Percentiles rank a stretch among this genome's conserved stretches.
These are phyloP conservation scores for Lagenaria siceraria DNA, from an alignment of 306 rosid species.

Conservation along the genomic window DNA sequence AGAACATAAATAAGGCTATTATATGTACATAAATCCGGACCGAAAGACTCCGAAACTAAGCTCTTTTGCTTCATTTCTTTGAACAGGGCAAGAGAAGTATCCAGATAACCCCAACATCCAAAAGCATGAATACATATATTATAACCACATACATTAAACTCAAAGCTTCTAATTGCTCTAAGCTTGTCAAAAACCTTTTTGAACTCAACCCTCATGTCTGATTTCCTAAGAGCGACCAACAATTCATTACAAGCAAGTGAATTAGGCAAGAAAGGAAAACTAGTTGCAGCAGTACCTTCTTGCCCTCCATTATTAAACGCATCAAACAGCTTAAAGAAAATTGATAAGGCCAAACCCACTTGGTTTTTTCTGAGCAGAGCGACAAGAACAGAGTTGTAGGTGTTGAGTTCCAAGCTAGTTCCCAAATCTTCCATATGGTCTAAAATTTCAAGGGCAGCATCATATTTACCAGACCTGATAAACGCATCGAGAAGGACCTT, in stretches of 20 bases:
- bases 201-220: conserved; percentile 52
- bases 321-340: conserved; percentile 41
- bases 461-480: conserved; percentile 32
- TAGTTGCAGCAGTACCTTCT: neutral
- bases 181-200: conserved; percentile 35
- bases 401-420: conserved; percentile 15
- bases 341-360: conserved; percentile 46
- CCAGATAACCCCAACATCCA: conserved; percentile 83
- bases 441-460: conserved; percentile 36
- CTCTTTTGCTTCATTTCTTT: conserved; percentile 52
- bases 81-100: conserved; percentile 37
- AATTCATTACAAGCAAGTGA: conserved; percentile 43
- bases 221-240: conserved; percentile 51
- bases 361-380: conserved; percentile 51
- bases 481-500: conserved; percentile 42
- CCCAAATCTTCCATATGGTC: conserved; percentile 38
- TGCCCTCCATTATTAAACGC: neutral
- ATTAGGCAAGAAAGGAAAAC: neutral
- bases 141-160: conserved; percentile 46
- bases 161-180: conserved; percentile 28
- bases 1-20: conserved; percentile 57
- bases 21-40: conserved; percentile 72
- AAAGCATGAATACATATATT: conserved; percentile 67
- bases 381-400: conserved; percentile 40
- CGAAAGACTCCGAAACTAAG: conserved; percentile 18